Base-by-base conservation (phyloP, 139 green algal genomes). In the Chlorella sorokiniana region DNA sequence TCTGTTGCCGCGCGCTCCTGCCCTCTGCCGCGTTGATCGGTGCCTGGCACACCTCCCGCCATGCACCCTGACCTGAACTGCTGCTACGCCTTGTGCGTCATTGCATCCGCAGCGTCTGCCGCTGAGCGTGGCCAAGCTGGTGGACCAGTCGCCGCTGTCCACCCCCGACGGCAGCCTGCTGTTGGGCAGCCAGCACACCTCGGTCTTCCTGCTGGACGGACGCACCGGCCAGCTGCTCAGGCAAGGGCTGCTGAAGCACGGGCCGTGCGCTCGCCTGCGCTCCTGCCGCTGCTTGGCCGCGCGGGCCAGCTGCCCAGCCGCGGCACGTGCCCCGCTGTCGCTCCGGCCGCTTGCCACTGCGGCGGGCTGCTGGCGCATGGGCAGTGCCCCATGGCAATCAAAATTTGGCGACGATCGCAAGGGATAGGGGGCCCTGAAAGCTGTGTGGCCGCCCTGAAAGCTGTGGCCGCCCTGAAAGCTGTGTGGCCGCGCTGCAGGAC, bases 161-260 rank as follows among this genome's bases (percentile, higher is more conserved):
- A 94, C 95, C 3, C 76, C 81, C 18, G 94, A 98, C 81, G 94
- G 95, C 54, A 88, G 82, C 38, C 51, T 99, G 23, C 88, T 98
- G 25, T n/a, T 98, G 31, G 96, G 96, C 42, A 84, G 54, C 61
- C 91, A 91, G 29, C 63, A 77, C 29, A 91, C 89, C 22, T 91
- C 86, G 10, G 87, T 98, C 20, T 98, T 93, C 72, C 69, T 94
- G 41, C 71, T 99, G 31, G 88, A 99, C 83, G 72, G 71, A 27
- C 27, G 23, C 42, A 95, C 88, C 6, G 96, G 96, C 4, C 42
- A 71, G 41, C 78, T 94, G 41, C 31, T 91, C 0, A 81, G 23
- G 72, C 41, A 45, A 61, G 69, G 10, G n/a, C 5, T 29, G 8
- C 37, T 41, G 44, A 18, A 41, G 44, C 4, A n/a, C n/a, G 11